Percentiles rank a stretch among this genome's conserved stretches.
phyloP scores from a whole-genome alignment of 2,329 filamentous ascomycete genomes.

The Didymella lethalis region DNA sequence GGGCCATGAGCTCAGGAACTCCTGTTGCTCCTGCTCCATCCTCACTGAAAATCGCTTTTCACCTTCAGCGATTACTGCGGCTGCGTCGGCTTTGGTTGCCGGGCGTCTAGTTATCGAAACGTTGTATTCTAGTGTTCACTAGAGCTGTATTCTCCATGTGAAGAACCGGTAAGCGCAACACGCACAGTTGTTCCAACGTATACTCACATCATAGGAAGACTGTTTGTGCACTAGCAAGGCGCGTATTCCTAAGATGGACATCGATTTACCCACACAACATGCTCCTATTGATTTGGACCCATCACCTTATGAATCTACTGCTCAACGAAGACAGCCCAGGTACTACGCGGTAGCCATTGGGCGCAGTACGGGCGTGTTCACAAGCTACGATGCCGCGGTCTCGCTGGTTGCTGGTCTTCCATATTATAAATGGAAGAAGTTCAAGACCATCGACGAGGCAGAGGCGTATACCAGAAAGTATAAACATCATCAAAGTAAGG shows the following conservation, averaged over 20 bases:
- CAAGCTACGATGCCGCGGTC: not conserved
- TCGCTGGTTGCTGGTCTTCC: not conserved
- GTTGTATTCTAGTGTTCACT: too few relatives aligned
- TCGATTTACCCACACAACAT: not conserved
- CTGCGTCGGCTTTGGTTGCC: not conserved
- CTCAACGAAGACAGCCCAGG: not conserved
- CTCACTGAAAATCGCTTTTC: not conserved
- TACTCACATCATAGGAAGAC: not conserved
- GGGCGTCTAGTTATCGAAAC: too few relatives aligned
- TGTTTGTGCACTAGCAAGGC: not conserved
- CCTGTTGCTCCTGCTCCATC: not conserved
- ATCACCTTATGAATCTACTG: not conserved
- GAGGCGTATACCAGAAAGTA: not conserved
- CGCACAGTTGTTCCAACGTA: not conserved
- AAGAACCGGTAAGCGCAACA: not conserved
- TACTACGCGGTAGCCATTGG: not conserved
- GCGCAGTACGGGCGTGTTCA: not conserved
- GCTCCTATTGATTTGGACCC: not conserved
- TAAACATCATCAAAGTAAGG: not conserved
- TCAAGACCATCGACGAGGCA: not conserved
- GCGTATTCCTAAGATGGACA: not conserved
- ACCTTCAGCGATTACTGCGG: not conserved
- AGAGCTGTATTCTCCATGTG: not conserved
- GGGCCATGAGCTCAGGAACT: not conserved
- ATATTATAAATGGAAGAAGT: not conserved